Evolutionary conservation across 2,329 filamentous ascomycete species (phyloP), one percentile per base, ranked within the genome.

Genomic region (Falciphora oryzae): DNA sequence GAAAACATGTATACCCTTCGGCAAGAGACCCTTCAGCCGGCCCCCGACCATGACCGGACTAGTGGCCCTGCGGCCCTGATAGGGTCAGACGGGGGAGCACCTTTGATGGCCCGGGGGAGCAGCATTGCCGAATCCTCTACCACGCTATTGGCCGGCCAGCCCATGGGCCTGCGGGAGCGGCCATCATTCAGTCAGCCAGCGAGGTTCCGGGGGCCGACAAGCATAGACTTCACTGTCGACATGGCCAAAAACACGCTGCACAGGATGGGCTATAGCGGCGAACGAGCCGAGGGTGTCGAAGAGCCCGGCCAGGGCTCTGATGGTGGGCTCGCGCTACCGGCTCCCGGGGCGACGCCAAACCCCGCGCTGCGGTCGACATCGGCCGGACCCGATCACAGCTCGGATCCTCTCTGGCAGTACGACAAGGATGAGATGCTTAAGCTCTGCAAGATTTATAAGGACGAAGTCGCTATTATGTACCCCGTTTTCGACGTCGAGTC

Each of bases 381-480:
- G 16, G 22, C 61, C 29, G 29, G 29, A 13, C 8, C 61, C 11
- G 50, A 57, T 35, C n/a, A 8, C 69, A 44, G 66, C 70, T 78
- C 67, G 82, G 94, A 97, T 72, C 92, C 93, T 0, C 84, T 98
- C 32, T 93, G 92, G 86, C 82, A 87, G 10, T 85, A 96, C 61
- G 85, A 85, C 64, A 88, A 89, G 71, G 87, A 93, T 50, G 93
- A 97, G 72, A 91, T 95, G 71, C 75, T 94, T 27, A 86, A 92
- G 1, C 78, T 97, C 18, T 92, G 91, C 68, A 83, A 85, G 18
- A 80, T 96, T 0, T 94, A 95, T 72, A 91, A 96, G 69, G 93
- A 97, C 70, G 93, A 97, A 73, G 89, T 96, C 71, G 92, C 92
- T 58, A 85, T 94, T 71, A 96, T 97, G 92, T 97, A 96, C 74